These are phyloP conservation scores for Naganishia antarctica DNA, from an alignment of 768 basidiomycete species.

Conservation along the genomic window DNA sequence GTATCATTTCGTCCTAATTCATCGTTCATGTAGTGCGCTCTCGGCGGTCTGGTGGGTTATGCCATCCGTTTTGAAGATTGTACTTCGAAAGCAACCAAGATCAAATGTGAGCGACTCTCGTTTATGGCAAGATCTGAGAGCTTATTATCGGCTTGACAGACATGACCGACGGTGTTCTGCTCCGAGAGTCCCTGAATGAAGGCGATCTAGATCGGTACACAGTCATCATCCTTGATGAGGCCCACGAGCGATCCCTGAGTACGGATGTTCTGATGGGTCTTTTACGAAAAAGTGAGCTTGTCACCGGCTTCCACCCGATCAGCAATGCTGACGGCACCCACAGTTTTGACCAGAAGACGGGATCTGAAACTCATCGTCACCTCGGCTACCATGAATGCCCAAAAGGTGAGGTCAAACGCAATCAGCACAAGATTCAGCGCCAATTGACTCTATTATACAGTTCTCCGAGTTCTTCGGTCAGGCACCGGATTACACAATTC, in stretches of 20 bases:
- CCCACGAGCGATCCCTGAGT: constrained; percentile 93
- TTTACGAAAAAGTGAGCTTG: constrained; percentile 72
- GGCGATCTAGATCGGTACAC: constrained; percentile 97
- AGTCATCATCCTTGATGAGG: constrained; percentile 97
- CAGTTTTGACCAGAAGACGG: constrained; percentile 78
- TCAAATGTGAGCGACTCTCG: constrained; percentile 69
- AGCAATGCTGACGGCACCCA: not conserved
- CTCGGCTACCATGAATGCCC: constrained; percentile 98
- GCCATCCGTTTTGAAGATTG: constrained; percentile 99
- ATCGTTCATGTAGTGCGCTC: constrained; percentile 61
- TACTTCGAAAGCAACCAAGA: constrained; percentile 86
- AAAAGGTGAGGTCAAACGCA: constrained; percentile 62
- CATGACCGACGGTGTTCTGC: constrained; percentile 97
- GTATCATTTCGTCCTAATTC: not conserved
- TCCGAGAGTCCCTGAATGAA: constrained; percentile 97
- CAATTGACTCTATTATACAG: constrained; percentile 50
- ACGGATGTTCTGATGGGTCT: constrained; percentile 98
- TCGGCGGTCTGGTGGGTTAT: constrained; percentile 88
- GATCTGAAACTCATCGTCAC: constrained; percentile 96
- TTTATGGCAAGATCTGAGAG: not conserved
- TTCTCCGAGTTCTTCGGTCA: constrained; percentile 94
- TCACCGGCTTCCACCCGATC: not conserved
- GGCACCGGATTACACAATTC: constrained; percentile 90
- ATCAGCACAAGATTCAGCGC: not conserved
- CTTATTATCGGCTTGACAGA: constrained; percentile 55